Conservation (phyloP, 768 basidiomycete species). For the Kwoniella pini region DNA sequence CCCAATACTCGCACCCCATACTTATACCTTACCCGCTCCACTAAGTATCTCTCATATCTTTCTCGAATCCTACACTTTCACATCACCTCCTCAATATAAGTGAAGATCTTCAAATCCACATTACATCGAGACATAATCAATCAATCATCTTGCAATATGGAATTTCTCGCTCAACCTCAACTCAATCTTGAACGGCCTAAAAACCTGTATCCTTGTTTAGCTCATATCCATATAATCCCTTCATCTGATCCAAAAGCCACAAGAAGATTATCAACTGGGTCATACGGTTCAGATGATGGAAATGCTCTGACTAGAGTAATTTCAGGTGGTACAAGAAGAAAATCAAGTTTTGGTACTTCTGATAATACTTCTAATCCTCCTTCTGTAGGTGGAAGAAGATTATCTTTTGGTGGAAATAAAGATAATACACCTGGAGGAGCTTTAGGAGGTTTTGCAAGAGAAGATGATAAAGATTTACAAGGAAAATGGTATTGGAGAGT, state of each 20-base stretch:
- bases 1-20: no score
- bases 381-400: constrained; percentile 8
- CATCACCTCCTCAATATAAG: no score
- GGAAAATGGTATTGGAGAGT: constrained; percentile 50
- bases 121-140: not conserved
- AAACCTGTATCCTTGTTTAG: constrained; percentile 45
- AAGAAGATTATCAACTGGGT: constrained; percentile 34
- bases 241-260: constrained; percentile 3
- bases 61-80: not conserved
- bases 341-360: constrained; percentile 29
- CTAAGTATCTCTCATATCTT: not conserved
- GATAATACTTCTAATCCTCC: not conserved
- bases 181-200: constrained; percentile 26
- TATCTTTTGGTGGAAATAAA: not conserved
- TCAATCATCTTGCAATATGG: constrained; percentile 20
- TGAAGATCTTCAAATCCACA: no score
- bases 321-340: constrained; percentile 34
- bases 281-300: constrained; percentile 21
- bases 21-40: not conserved
- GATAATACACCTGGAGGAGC: not conserved
- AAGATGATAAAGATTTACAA: constrained; percentile 15
- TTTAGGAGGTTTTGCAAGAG: not conserved
- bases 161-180: constrained; percentile 29
- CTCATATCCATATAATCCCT: constrained; percentile 38
- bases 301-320: constrained; percentile 40